phyloP scores from a whole-genome alignment of 2,329 filamentous ascomycete genomes.

The Camillea tinctor region DNA sequence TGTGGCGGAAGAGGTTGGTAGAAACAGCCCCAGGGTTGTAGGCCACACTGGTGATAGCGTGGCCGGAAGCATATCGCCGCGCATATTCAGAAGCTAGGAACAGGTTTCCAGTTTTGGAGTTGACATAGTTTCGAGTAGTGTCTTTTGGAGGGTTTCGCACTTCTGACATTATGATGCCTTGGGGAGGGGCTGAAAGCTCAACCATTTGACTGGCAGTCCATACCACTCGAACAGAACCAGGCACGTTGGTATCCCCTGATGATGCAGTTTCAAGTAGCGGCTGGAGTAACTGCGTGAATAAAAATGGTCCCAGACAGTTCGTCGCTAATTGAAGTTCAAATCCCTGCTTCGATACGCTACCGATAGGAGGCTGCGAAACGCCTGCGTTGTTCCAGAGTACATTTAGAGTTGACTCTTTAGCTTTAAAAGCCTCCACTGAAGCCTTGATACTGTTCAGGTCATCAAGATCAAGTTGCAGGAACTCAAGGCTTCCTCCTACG shows the following conservation, averaged over 20 bases:
- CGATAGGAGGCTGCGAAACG: constrained; percentile 16
- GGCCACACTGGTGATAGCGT: constrained; percentile 13
- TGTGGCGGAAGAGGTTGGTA: constrained; percentile 23
- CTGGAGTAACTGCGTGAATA: constrained; percentile 36
- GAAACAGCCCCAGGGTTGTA: constrained; percentile 17
- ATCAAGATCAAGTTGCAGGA: constrained; percentile 18
- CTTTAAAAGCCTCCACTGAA: constrained; percentile 9
- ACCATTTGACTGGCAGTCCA: constrained; percentile 19
- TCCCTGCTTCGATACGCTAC: constrained; percentile 31
- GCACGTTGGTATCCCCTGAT: background rate
- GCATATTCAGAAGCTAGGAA: constrained; percentile 20
- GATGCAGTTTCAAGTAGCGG: constrained; percentile 30
- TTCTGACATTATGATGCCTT: constrained; percentile 18
- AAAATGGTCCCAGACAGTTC: constrained; percentile 35
- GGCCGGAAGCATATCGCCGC: constrained; percentile 1
- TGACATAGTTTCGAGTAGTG: constrained; percentile 14
- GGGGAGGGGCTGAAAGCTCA: constrained; percentile 17
- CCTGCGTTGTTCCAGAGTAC: constrained; percentile 27
- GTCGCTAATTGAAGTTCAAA: constrained; percentile 36
- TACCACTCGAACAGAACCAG: constrained; percentile 14
- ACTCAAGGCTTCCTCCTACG: constrained; percentile 6
- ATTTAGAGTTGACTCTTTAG: constrained; percentile 13
- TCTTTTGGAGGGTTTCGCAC: constrained; percentile 14
- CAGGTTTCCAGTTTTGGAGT: constrained; percentile 21
- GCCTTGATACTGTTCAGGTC: constrained; percentile 16